Evolutionary conservation across 192 early-diverging fungal species (phyloP).

Genomic region (Coemansia sp.): DNA sequence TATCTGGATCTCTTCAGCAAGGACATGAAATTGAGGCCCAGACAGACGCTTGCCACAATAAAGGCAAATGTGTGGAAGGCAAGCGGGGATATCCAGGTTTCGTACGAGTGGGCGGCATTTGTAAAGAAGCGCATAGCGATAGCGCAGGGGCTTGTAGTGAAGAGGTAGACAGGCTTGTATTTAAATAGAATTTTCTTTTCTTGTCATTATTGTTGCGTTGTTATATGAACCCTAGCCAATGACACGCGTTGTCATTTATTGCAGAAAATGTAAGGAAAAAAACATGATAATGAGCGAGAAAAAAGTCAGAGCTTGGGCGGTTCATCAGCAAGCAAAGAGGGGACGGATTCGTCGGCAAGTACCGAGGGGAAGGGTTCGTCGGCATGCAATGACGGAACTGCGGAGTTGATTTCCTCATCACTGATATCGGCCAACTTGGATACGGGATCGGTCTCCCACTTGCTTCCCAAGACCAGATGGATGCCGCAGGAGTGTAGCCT

Average conservation of each 20-base stretch:
- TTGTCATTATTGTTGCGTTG: no score
- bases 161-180: neutral
- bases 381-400: neutral
- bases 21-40: conserved; percentile 21
- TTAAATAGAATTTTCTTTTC: neutral
- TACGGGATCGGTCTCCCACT: conserved; percentile 32
- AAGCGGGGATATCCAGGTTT: conserved; percentile 49
- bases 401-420: neutral
- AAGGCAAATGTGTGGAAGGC: conserved; percentile 52
- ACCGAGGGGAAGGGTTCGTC: neutral
- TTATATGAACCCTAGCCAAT: no score
- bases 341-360: neutral
- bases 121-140: conserved; percentile 36
- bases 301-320: neutral
- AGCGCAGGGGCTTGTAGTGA: conserved; percentile 28
- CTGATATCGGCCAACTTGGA: conserved; percentile 20
- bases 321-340: neutral
- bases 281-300: neutral
- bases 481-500: conserved; percentile 49
- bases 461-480: conserved; percentile 43
- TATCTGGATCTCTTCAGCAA: conserved; percentile 50
- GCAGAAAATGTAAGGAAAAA: neutral
- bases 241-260: no score
- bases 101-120: conserved; percentile 55
- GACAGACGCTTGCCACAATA: conserved; percentile 48